Evolutionary conservation across 1,284 basidiomycete species (phyloP).

Genomic region (Rhodotorula sp.): DNA sequence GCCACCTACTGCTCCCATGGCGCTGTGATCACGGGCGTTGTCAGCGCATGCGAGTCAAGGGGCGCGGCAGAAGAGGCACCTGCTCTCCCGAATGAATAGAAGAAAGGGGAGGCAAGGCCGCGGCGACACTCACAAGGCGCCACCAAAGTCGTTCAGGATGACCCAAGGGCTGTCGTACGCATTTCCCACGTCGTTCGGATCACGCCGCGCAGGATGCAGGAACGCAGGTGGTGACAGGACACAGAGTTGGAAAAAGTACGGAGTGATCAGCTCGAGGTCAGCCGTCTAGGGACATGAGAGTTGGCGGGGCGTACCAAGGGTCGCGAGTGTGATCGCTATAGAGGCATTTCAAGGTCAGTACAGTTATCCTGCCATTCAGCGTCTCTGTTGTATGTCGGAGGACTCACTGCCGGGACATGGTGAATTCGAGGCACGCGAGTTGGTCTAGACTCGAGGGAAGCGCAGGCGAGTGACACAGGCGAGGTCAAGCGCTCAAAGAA

Average conservation of each 20-base stretch:
- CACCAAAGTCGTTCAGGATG: slow-evolving; percentile 97
- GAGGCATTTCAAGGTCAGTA: not conserved
- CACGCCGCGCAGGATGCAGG: not conserved
- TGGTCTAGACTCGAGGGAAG: not conserved
- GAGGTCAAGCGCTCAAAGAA: too few species aligned
- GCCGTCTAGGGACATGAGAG: too few species aligned
- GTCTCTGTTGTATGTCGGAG: not conserved
- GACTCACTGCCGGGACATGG: slow-evolving; percentile 38
- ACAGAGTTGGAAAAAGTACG: not conserved
- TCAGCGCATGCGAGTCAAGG: not conserved
- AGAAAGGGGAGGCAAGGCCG: not conserved
- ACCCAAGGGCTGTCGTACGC: slow-evolving; percentile 78
- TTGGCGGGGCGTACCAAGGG: slow-evolving; percentile 32
- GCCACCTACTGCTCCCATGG: slow-evolving; percentile 93
- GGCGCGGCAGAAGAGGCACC: not conserved
- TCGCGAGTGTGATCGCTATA: slow-evolving; percentile 41
- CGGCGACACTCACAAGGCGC: slow-evolving; percentile 59
- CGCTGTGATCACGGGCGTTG: slow-evolving; percentile 44
- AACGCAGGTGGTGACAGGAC: not conserved
- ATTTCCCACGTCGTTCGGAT: too few species aligned
- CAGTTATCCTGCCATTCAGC: too few species aligned
- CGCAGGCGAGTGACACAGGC: not conserved
- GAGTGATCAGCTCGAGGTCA: slow-evolving; percentile 15
- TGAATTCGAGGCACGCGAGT: not conserved
- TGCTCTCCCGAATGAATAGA: not conserved